phyloP scores from a whole-genome alignment of 2,329 filamentous ascomycete genomes.

The Chrysosporium queenslandicum region DNA sequence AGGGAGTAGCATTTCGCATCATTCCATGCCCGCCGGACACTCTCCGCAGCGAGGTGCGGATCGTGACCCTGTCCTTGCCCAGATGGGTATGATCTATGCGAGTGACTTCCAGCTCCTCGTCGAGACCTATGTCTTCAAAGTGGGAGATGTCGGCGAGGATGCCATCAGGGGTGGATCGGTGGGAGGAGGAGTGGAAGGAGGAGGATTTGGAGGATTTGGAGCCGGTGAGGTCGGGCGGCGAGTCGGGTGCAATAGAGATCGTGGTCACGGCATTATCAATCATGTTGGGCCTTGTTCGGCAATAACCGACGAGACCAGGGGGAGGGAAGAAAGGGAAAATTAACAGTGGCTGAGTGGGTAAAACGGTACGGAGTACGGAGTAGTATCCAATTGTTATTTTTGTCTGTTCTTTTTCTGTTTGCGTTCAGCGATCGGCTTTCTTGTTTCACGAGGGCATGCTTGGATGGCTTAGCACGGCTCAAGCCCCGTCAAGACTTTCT shows the following conservation, averaged over 20 bases:
- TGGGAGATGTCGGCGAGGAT: conserved; percentile 64
- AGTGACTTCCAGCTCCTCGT: conserved; percentile 50
- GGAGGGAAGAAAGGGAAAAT: neutral
- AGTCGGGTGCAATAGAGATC: conserved; percentile 48
- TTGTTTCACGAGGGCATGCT: conserved; percentile 3
- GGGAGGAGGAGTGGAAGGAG: conserved; percentile 70
- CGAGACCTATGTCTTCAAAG: conserved; percentile 88
- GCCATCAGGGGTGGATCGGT: conserved; percentile 57
- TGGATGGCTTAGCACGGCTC: neutral
- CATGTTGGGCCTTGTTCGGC: neutral
- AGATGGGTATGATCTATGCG: conserved; percentile 29
- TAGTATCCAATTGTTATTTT: neutral
- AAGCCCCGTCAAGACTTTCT: neutral
- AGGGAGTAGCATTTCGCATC: conserved; percentile 16
- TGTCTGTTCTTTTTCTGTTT: too few relatives aligned
- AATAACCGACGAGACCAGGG: too few relatives aligned
- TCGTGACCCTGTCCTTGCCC: conserved; percentile 25
- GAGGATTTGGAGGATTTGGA: conserved; percentile 89
- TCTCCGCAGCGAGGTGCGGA: conserved; percentile 16
- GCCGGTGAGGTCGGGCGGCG: conserved; percentile 66
- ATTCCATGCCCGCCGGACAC: conserved; percentile 24
- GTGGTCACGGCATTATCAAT: conserved; percentile 27
- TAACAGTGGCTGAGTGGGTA: neutral
- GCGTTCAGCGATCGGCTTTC: neutral
- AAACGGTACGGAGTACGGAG: too few relatives aligned